Base-by-base conservation (phyloP, 139 green algal genomes). In the Zygnema cylindricum region DNA sequence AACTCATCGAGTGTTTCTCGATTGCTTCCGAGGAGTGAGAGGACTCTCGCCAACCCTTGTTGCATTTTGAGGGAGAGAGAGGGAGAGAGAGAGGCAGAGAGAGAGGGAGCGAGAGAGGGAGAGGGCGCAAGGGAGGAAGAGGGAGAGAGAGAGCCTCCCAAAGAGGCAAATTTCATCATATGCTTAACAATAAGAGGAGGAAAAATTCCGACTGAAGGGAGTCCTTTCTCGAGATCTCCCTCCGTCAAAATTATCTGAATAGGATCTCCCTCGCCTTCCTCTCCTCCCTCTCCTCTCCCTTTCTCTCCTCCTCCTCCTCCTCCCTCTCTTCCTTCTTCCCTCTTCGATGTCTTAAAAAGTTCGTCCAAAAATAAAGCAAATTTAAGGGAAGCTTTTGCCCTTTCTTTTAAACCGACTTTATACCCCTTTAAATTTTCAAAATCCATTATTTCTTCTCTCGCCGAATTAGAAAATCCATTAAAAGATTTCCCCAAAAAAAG, bases 401-500 rank as follows among this genome's bases (percentile, higher is more conserved):
- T 16, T 25, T 63, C 49, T 36, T 32, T 85, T 77, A 30, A 86
- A 77, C 39, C 54, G 43, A 32, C 30, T 35, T 1, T 73, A 32
- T 41, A 77, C 75, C 85, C 84, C 41, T n/a, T 86, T 32, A 81
- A 43, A 38, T 81, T 41, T 40, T 38, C 11, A 81, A 22, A 86
- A 32, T 22, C 7, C 3, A 2, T 63, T 63, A 16, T 63, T 7
- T 63, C 49, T 22, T 11, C 54, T 69, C 35, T 49, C 0, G 32
- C 49, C 30, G 76, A 35, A 32, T 83, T 33, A 2, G 11, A 36
- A 33, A 36, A 35, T 55, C 71, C 25, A 0, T 33, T 71, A 30
- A 83, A 83, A 33, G n/a, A 7, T 49, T 83, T 3, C 16, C 79
- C 42, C 43, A 93, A 36, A 32, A 41, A 88, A 21, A 92, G 86